These are phyloP conservation scores for Pulveroboletus sp. DNA, from an alignment of 768 basidiomycete species.

Conservation along the genomic window DNA sequence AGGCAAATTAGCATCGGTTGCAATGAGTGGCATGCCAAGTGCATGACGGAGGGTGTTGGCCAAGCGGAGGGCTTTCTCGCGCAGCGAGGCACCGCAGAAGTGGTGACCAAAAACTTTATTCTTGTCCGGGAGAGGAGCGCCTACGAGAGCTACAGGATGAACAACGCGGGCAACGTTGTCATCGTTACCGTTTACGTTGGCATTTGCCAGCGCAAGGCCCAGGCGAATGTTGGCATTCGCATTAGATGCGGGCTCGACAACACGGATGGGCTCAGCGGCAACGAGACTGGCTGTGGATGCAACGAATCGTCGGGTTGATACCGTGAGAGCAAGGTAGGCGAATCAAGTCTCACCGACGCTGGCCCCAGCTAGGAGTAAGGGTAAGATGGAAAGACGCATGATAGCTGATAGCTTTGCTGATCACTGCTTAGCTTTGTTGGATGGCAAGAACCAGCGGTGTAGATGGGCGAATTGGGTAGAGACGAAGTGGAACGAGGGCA, in stretches of 20 bases:
- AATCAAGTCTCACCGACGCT: constrained; percentile 25
- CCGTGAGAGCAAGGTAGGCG: not conserved
- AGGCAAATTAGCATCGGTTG: constrained; percentile 13
- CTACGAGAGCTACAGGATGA: constrained; percentile 10
- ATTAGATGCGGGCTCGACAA: constrained; percentile 34
- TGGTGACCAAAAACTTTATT: constrained; percentile 18
- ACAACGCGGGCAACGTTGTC: constrained; percentile 22
- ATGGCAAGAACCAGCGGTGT: not conserved
- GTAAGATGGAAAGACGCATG: constrained; percentile 38
- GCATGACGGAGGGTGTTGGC: constrained; percentile 53
- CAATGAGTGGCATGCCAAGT: constrained; percentile 50
- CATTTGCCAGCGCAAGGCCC: constrained; percentile 34
- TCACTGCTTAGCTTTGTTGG: not conserved
- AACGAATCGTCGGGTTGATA: constrained; percentile 1
- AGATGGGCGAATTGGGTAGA: not conserved
- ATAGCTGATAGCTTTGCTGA: not conserved
- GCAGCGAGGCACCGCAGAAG: constrained; percentile 34
- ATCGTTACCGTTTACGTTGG: constrained; percentile 27
- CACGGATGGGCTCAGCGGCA: constrained; percentile 46
- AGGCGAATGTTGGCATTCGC: constrained; percentile 34
- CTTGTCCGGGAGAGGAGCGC: constrained; percentile 8
- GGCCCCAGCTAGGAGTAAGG: constrained; percentile 36
- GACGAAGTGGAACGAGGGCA: not conserved
- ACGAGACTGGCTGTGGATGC: constrained; percentile 32
- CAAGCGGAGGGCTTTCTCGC: constrained; percentile 46